Percentiles rank a stretch among this genome's conserved stretches.
These are phyloP conservation scores for Toxoplasma gondii DNA, from an alignment of 169 alveolate species.

Conservation along the genomic window DNA sequence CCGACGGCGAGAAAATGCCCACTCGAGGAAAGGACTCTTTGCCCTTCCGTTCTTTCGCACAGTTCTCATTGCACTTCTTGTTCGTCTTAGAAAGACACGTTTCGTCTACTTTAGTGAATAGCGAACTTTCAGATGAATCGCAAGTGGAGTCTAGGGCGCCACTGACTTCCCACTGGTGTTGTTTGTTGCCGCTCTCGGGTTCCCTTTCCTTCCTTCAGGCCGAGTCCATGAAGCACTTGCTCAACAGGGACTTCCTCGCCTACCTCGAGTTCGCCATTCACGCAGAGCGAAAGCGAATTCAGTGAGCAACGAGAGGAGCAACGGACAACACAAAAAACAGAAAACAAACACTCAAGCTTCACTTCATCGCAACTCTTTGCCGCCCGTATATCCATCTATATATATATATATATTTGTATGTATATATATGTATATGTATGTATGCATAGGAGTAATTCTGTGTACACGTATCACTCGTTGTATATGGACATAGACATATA, in stretches of 20 bases:
- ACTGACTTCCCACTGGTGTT: too few relatives aligned
- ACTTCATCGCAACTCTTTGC: too few relatives aligned
- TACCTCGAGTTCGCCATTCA: constrained; percentile 72
- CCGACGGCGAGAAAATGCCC: too few relatives aligned
- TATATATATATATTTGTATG: neutral
- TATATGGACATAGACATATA: neutral
- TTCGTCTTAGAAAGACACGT: too few relatives aligned
- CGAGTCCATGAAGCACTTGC: constrained; percentile 68
- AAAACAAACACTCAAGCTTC: neutral
- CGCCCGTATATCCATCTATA: neutral
- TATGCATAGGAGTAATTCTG: too few relatives aligned
- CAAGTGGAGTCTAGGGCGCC: too few relatives aligned
- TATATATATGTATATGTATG: neutral
- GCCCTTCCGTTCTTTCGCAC: too few relatives aligned
- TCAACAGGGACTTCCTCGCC: constrained; percentile 73
- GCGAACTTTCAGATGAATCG: too few relatives aligned
- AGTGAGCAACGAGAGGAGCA: constrained; percentile 35
- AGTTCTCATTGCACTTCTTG: too few relatives aligned
- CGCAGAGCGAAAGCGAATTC: constrained; percentile 68
- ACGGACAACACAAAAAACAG: neutral
- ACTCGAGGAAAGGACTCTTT: too few relatives aligned
- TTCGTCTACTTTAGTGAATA: too few relatives aligned
- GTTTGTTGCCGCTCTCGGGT: too few relatives aligned
- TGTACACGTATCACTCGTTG: neutral
- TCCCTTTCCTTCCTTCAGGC: neutral